These are phyloP conservation scores for Selaginella moellendorffii DNA, from an alignment of 75 land plant species.

Conservation along the genomic window DNA sequence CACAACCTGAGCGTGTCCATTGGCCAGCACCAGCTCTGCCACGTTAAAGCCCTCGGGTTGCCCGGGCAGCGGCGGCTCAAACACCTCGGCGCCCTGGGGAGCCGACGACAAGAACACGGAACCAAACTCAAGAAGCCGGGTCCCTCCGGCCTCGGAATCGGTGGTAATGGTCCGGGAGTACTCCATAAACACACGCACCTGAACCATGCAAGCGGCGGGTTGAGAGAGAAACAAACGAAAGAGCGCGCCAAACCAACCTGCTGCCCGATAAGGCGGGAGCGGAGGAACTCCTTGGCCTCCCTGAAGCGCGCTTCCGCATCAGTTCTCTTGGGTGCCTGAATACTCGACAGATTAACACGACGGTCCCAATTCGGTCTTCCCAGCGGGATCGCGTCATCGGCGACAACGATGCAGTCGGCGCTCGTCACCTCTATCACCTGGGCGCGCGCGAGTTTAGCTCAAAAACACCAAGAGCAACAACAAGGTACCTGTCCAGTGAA, in stretches of 20 bases:
- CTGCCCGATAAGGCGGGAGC: slow-evolving; percentile 66
- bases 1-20: slow-evolving; percentile 73
- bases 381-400: slow-evolving; percentile 72
- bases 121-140: slow-evolving; percentile 89
- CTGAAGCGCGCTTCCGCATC: slow-evolving; percentile 50
- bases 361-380: slow-evolving; percentile 78
- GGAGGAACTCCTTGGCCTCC: slow-evolving; percentile 84
- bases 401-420: slow-evolving; percentile 93
- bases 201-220: slow-evolving; percentile 3
- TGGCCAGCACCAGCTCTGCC: slow-evolving; percentile 64
- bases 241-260: slow-evolving; percentile 27
- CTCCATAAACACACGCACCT: slow-evolving; percentile 95
- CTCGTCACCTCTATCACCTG: slow-evolving; percentile 93
- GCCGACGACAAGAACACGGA: slow-evolving; percentile 64
- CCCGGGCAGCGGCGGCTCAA: slow-evolving; percentile 18
- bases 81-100: slow-evolving; percentile 42
- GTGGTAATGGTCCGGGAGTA: no score
- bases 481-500: slow-evolving; percentile 83
- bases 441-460: neutral
- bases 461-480: neutral
- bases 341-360: slow-evolving; percentile 91
- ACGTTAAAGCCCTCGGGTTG: slow-evolving; percentile 70
- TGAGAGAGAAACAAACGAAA: neutral
- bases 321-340: slow-evolving; percentile 62
- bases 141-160: slow-evolving; percentile 37